Evolutionary conservation across 225 moss, liverwort and hornwort species (phyloP).

Genomic region (Lunularia cruciata): DNA sequence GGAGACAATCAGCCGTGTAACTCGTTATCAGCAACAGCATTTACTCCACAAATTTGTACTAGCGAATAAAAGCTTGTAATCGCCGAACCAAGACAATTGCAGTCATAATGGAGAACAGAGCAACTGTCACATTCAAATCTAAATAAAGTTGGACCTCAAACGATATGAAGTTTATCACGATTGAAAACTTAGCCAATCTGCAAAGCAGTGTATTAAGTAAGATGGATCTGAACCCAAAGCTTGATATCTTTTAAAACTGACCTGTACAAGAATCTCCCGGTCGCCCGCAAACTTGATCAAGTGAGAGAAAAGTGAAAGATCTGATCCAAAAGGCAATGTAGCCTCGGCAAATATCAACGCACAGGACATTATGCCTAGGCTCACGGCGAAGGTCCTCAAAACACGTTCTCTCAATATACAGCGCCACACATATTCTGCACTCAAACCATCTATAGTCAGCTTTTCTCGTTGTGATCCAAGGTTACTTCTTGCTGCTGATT

Average conservation of each 20-base stretch:
- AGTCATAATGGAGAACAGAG: too few species aligned
- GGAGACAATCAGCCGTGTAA: slow-evolving; percentile 19
- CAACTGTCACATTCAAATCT: background rate
- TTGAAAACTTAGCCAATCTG: too few species aligned
- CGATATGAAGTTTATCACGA: too few species aligned
- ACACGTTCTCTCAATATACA: slow-evolving; percentile 80
- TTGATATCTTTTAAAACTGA: slow-evolving; percentile 14
- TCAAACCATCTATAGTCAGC: slow-evolving; percentile 12
- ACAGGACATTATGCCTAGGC: slow-evolving; percentile 77
- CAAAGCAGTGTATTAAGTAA: background rate
- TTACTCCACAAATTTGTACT: background rate
- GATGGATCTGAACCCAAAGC: background rate
- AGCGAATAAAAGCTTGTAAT: background rate
- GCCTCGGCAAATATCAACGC: slow-evolving; percentile 98
- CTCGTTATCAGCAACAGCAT: background rate
- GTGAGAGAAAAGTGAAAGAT: slow-evolving; percentile 90
- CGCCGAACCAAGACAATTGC: background rate
- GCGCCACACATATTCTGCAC: slow-evolving; percentile 92
- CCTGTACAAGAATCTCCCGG: slow-evolving; percentile 89
- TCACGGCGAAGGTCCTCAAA: slow-evolving; percentile 64
- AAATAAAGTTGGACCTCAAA: background rate
- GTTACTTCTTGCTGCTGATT: slow-evolving; percentile 4
- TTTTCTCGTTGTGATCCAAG: slow-evolving; percentile 4
- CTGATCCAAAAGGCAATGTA: slow-evolving; percentile 63
- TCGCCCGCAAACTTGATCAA: slow-evolving; percentile 68